phyloP scores from a whole-genome alignment of 225 moss, liverwort and hornwort genomes.

The Physcomitrellopsis africana region DNA sequence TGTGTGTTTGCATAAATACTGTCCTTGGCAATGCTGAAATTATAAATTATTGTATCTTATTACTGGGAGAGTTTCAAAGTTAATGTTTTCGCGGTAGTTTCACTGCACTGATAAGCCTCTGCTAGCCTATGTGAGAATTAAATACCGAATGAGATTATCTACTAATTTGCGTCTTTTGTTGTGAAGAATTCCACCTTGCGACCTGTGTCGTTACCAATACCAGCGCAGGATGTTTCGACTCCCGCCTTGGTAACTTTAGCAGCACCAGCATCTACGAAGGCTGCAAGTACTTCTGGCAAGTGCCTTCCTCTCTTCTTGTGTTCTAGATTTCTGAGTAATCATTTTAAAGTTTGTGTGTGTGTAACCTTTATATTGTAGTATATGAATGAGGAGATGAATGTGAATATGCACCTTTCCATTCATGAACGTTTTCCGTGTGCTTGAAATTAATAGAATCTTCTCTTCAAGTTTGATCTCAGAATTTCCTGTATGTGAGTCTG shows the following conservation, averaged over 20 bases:
- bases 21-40: neutral
- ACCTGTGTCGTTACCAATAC: constrained; percentile 31
- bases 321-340: constrained; percentile 21
- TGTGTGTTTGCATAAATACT: neutral
- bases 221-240: constrained; percentile 33
- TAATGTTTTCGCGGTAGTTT: neutral
- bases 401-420: constrained; percentile 12
- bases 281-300: constrained; percentile 36
- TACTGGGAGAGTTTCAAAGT: neutral
- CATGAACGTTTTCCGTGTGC: neutral
- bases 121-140: constrained; percentile 6
- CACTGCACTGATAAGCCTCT: neutral
- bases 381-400: neutral
- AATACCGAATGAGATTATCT: neutral
- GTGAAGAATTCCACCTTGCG: constrained; percentile 34
- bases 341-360: constrained; percentile 18
- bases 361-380: constrained; percentile 1
- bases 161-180: constrained; percentile 25
- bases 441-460: constrained; percentile 9
- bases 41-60: neutral
- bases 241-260: constrained; percentile 24
- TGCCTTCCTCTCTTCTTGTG: constrained; percentile 15
- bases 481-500: constrained; percentile 6
- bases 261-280: constrained; percentile 29
- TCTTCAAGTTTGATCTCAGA: neutral